phyloP scores from a whole-genome alignment of 345 rosid species.

The Gossypium longicalyx region DNA sequence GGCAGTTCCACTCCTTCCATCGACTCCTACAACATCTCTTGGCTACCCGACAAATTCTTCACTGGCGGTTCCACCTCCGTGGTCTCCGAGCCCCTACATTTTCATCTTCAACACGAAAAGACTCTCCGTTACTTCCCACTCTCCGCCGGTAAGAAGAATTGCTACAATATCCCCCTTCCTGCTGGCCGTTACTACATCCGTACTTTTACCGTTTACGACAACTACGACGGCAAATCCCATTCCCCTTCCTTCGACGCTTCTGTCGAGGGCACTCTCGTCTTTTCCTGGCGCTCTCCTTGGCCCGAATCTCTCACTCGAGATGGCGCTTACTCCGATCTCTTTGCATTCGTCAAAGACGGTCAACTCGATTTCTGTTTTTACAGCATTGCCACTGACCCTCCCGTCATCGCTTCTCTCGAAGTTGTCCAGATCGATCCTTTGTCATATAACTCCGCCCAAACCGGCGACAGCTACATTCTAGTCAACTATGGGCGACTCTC shows the following conservation, averaged over 20 bases:
- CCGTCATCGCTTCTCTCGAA: constrained; percentile 77
- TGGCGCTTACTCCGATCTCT: constrained; percentile 94
- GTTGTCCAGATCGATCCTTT: constrained; percentile 65
- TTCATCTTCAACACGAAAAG: constrained; percentile 60
- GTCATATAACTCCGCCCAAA: constrained; percentile 50
- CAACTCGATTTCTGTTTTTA: constrained; percentile 85
- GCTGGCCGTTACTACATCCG: constrained; percentile 79
- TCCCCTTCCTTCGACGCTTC: constrained; percentile 85
- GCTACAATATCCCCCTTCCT: constrained; percentile 81
- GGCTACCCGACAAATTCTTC: constrained; percentile 82
- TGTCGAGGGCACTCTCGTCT: constrained; percentile 85
- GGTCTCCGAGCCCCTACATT: constrained; percentile 89
- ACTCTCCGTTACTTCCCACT: constrained; percentile 83
- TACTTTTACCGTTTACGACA: constrained; percentile 93
- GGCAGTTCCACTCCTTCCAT: constrained; percentile 51
- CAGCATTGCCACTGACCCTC: constrained; percentile 94
- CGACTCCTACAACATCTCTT: constrained; percentile 66
- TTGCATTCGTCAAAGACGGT: constrained; percentile 69
- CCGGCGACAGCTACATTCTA: constrained; percentile 42
- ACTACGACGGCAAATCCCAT: constrained; percentile 86
- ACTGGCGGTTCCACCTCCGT: constrained; percentile 61
- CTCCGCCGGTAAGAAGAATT: constrained; percentile 91
- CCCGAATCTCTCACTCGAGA: constrained; percentile 46
- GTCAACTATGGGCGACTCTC: constrained; percentile 89
- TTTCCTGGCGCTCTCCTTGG: constrained; percentile 97